phyloP scores from a whole-genome alignment of 176 grass and related monocot genomes.

The Musa acuminata region DNA sequence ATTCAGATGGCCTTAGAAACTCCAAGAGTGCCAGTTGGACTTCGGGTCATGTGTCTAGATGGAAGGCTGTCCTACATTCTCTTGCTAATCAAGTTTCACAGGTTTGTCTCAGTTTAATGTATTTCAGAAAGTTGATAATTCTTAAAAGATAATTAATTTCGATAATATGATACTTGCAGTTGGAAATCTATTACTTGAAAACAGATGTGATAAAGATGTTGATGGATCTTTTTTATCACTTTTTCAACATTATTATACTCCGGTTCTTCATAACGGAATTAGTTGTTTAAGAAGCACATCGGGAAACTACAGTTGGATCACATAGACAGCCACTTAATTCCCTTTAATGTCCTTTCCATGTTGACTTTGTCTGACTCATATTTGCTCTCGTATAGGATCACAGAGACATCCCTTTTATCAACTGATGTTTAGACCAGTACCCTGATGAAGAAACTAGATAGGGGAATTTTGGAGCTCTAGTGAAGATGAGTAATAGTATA shows the following conservation, averaged over 20 bases:
- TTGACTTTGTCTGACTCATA: no score
- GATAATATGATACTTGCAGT: no score
- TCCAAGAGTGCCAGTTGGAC: constrained; percentile 68
- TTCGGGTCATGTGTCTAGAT: constrained; percentile 55
- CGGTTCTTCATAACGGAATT: background rate
- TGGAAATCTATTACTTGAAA: no score
- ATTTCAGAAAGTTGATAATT: background rate
- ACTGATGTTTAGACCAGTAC: no score
- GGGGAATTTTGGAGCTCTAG: no score
- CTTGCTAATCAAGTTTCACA: constrained; percentile 95
- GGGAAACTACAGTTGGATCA: background rate
- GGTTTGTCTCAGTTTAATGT: constrained; percentile 31
- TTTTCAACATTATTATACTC: background rate
- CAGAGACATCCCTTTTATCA: no score
- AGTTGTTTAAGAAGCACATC: background rate
- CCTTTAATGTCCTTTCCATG: no score
- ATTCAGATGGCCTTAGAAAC: constrained; percentile 53
- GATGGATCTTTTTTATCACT: background rate
- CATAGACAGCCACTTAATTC: background rate
- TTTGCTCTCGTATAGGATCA: no score
- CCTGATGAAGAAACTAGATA: no score
- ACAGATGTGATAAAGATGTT: no score
- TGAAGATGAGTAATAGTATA: no score
- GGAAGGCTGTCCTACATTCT: constrained; percentile 79
- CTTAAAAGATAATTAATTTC: no score